phyloP scores from a whole-genome alignment of 441 rosid genomes.

The Gossypium schwendimanii region DNA sequence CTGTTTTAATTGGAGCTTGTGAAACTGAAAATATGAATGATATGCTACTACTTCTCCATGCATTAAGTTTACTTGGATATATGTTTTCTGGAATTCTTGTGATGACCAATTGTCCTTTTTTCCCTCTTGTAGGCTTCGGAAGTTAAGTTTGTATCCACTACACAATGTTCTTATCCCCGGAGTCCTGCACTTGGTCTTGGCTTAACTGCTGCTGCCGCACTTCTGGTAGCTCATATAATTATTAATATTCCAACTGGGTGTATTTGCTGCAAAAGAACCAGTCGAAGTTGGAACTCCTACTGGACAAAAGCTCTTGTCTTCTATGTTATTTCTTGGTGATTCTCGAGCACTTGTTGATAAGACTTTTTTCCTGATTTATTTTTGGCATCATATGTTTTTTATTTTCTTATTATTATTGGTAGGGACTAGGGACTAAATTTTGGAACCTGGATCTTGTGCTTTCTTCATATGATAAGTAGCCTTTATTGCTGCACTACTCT shows the following conservation, averaged over 20 bases:
- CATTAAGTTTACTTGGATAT: not conserved
- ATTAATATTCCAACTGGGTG: slow-evolving; percentile 63
- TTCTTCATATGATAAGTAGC: not conserved
- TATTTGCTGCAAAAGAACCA: slow-evolving; percentile 64
- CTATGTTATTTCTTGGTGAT: slow-evolving; percentile 76
- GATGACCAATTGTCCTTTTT: not conserved
- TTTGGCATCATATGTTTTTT: not conserved
- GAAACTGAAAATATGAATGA: not conserved
- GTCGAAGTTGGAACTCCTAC: slow-evolving; percentile 41
- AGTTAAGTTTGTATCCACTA: slow-evolving; percentile 29
- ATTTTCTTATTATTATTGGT: not conserved
- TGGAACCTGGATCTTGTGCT: not conserved
- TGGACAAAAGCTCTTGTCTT: slow-evolving; percentile 56
- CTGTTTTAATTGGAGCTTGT: not conserved
- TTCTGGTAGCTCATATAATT: slow-evolving; percentile 62
- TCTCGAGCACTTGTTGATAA: slow-evolving; percentile 6
- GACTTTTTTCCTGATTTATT: not conserved
- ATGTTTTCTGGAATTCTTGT: not conserved
- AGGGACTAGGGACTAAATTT: not conserved
- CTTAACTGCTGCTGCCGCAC: slow-evolving; percentile 57
- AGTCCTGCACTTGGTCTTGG: slow-evolving; percentile 79
- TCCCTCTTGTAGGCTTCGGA: slow-evolving; percentile 50
- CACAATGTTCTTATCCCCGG: slow-evolving; percentile 59
- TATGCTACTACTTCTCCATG: not conserved
- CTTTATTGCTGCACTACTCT: not conserved